Evolutionary conservation across 2,329 filamentous ascomycete species (phyloP).

Genomic region (Hymenoscyphus repandus): DNA sequence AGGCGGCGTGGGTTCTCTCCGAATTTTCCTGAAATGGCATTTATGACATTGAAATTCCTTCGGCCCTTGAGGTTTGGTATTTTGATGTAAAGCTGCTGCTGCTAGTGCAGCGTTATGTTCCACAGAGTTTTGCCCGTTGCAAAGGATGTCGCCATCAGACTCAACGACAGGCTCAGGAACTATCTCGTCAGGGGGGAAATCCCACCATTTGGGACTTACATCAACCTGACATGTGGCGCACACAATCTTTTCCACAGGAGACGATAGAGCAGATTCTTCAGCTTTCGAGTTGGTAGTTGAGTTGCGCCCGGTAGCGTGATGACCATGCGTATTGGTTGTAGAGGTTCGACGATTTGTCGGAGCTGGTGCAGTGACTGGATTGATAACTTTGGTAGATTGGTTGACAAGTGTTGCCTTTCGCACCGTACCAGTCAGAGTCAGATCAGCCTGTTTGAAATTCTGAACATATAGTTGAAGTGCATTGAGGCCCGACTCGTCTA

Average conservation of each 20-base stretch:
- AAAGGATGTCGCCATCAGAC: constrained; percentile 5
- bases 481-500: constrained; percentile 66
- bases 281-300: constrained; percentile 25
- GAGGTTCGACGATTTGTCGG: constrained; percentile 50
- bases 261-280: constrained; percentile 21
- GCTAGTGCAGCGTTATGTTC: constrained; percentile 27
- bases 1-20: constrained; percentile 23
- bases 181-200: constrained; percentile 16
- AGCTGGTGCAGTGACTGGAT: constrained; percentile 22
- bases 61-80: constrained; percentile 16
- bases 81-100: constrained; percentile 30
- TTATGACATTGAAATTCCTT: constrained; percentile 70
- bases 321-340: constrained; percentile 34
- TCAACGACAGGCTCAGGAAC: neutral
- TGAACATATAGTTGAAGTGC: constrained; percentile 82
- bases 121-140: constrained; percentile 4
- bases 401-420: constrained; percentile 71
- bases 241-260: constrained; percentile 35
- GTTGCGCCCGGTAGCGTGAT: constrained; percentile 17
- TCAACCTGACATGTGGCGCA: constrained; percentile 64
- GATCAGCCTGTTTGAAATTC: constrained; percentile 91
- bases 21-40: constrained; percentile 52
- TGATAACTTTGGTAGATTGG: constrained; percentile 32
- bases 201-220: constrained; percentile 70
- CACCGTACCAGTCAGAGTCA: constrained; percentile 83